Conservation (phyloP, 257 asterid species). For the Forsythia viridissima region DNA sequence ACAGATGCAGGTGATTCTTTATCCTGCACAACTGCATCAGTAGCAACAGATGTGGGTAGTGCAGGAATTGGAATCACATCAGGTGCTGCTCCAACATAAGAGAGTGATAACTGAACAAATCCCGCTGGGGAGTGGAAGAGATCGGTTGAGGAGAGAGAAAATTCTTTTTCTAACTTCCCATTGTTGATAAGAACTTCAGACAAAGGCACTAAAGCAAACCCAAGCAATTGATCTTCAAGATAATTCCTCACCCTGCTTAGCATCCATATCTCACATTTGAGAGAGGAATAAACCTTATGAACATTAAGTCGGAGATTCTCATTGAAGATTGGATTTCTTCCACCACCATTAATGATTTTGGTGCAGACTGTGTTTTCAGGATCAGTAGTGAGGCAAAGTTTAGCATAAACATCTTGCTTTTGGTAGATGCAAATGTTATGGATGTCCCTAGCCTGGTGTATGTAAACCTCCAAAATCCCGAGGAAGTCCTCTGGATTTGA, state of each 20-base stretch:
- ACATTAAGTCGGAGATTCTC: slow-evolving; percentile 65
- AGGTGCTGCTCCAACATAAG: slow-evolving; percentile 66
- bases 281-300: slow-evolving; percentile 63
- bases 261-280: slow-evolving; percentile 97
- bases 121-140: slow-evolving; percentile 99
- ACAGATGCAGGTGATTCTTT: slow-evolving; percentile 36
- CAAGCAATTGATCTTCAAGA: slow-evolving; percentile 90
- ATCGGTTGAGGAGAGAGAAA: slow-evolving; percentile 88
- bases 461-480: slow-evolving; percentile 78
- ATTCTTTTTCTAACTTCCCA: slow-evolving; percentile 85
- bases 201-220: slow-evolving; percentile 84
- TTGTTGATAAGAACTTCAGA: slow-evolving; percentile 63
- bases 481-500: slow-evolving; percentile 28
- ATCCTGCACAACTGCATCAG: slow-evolving; percentile 33
- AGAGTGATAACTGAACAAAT: slow-evolving; percentile 74
- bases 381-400: slow-evolving; percentile 75
- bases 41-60: slow-evolving; percentile 35
- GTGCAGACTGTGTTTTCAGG: slow-evolving; percentile 81
- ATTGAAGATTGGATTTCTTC: slow-evolving; percentile 81
- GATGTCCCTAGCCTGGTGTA: slow-evolving; percentile 90
- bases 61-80: slow-evolving; percentile 70
- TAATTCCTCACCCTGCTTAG: slow-evolving; percentile 91
- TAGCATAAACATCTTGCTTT: slow-evolving; percentile 94
- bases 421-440: slow-evolving; percentile 96
- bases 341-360: slow-evolving; percentile 87